Percentiles rank a stretch among this genome's conserved stretches.
Evolutionary conservation across 179 eudicot species (phyloP).

Genomic region (Heliamphora pulchella): DNA sequence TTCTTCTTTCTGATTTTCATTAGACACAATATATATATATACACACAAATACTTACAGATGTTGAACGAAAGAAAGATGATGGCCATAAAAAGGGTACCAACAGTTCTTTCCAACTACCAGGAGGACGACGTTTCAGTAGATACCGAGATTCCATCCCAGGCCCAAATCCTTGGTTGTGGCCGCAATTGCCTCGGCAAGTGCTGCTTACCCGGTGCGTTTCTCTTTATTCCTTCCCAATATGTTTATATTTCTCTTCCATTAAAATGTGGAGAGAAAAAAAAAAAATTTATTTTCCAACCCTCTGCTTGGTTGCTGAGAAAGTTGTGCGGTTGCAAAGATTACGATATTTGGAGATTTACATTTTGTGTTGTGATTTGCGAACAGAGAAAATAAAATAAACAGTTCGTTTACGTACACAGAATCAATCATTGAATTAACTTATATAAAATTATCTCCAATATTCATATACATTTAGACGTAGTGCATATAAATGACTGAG

Average conservation of each 20-base stretch:
- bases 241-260: neutral
- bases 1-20: constrained; percentile 14
- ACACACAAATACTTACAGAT: too few species aligned
- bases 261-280: neutral
- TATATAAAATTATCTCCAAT: too few species aligned
- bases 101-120: constrained; percentile 28
- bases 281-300: neutral
- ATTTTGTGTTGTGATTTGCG: neutral
- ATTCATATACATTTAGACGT: too few species aligned
- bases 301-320: neutral
- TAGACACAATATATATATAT: neutral
- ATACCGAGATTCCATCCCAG: neutral
- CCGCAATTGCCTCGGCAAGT: constrained; percentile 36
- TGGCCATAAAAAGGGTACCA: constrained; percentile 32
- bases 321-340: neutral
- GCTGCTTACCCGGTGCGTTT: constrained; percentile 30
- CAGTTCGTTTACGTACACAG: too few species aligned
- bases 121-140: constrained; percentile 18
- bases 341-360: neutral
- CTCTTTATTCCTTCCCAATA: neutral
- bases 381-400: neutral
- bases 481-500: too few species aligned
- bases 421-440: too few species aligned
- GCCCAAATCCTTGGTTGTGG: constrained; percentile 27
- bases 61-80: constrained; percentile 13